A percentile compares a stretch with the other conserved stretches of the same genome.
Evolutionary conservation across 1,284 basidiomycete genomes (phyloP).

Genomic region (Volvariella surrecta): DNA sequence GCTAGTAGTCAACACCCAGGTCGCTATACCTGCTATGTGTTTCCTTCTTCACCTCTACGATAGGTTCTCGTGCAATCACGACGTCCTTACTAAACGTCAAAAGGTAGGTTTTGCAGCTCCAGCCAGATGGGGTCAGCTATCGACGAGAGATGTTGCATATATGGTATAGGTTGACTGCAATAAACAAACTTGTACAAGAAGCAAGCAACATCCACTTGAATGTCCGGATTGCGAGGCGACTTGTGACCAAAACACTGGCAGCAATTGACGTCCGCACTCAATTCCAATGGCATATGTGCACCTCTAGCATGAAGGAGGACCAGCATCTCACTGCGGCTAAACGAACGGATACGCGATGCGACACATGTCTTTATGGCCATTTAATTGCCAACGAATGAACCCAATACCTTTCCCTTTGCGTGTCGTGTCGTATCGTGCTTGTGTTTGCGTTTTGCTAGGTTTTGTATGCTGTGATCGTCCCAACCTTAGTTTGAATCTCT

Average conservation of each 20-base stretch:
- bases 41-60: slow-evolving; percentile 26
- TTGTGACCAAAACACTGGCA: slow-evolving; percentile 28
- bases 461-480: no score
- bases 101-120: slow-evolving; percentile 21
- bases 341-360: neutral
- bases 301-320: no score
- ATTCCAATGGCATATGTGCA: no score
- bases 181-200: slow-evolving; percentile 25
- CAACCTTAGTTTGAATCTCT: no score
- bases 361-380: slow-evolving; percentile 1
- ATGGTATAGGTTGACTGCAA: slow-evolving; percentile 37
- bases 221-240: slow-evolving; percentile 27
- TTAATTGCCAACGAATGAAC: no score
- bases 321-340: neutral
- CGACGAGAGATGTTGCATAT: no score
- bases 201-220: slow-evolving; percentile 23
- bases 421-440: no score
- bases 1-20: no score
- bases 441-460: no score
- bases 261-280: no score
- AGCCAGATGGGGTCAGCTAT: neutral
- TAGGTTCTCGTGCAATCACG: slow-evolving; percentile 28
- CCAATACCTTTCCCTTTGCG: no score
- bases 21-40: slow-evolving; percentile 26
- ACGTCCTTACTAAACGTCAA: slow-evolving; percentile 22